phyloP scores from a whole-genome alignment of 306 rosid species.

The Citrullus amarus region DNA sequence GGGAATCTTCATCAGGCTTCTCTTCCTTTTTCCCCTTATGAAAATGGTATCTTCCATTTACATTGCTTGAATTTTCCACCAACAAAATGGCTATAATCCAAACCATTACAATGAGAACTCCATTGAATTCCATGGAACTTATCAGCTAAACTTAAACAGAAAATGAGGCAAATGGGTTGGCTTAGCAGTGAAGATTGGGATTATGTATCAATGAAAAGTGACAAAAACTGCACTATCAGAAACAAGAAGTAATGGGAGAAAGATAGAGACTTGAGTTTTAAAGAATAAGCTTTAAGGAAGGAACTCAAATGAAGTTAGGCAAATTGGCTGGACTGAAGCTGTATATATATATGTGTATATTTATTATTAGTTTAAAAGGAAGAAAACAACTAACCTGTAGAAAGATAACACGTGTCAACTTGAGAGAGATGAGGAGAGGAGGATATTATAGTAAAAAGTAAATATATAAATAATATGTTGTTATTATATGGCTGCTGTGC shows the following conservation, averaged over 20 bases:
- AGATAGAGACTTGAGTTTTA: neutral
- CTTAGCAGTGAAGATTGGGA: no score
- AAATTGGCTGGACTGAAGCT: neutral
- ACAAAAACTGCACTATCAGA: neutral
- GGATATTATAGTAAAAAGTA: conserved; percentile 2
- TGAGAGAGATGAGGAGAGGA: neutral
- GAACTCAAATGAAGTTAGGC: neutral
- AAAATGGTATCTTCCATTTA: conserved; percentile 65
- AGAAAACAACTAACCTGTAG: neutral
- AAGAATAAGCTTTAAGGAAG: neutral
- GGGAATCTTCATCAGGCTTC: conserved; percentile 10
- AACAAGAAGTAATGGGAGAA: neutral
- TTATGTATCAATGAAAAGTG: neutral
- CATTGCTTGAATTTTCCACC: conserved; percentile 20
- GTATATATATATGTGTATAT: neutral
- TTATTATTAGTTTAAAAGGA: neutral
- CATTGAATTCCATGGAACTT: conserved; percentile 25
- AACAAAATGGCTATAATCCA: conserved; percentile 19
- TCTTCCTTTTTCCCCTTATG: conserved; percentile 38
- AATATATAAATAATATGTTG: neutral
- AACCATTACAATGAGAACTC: conserved; percentile 9
- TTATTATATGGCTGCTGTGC: neutral
- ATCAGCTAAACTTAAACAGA: no score
- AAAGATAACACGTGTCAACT: conserved; percentile 3
- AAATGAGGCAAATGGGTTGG: neutral